phyloP scores from a whole-genome alignment of 176 grass and related monocot species.

The Chloris gayana region DNA sequence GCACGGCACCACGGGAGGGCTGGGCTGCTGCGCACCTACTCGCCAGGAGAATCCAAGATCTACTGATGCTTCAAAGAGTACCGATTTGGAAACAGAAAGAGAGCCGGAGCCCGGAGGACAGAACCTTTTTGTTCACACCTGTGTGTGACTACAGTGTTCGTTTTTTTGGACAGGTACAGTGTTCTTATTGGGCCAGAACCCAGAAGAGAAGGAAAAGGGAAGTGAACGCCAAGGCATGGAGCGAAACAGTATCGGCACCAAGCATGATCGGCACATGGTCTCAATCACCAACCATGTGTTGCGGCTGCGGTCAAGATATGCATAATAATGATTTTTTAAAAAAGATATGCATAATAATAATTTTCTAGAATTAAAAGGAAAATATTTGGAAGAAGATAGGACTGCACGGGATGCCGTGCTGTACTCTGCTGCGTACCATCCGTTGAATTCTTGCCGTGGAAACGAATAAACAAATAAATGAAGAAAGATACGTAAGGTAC shows the following conservation, averaged over 20 bases:
- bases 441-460: too few relatives aligned
- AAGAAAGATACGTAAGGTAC: too few relatives aligned
- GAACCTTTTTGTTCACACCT: slow-evolving; percentile 47
- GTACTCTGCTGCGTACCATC: too few relatives aligned
- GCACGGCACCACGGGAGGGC: slow-evolving; percentile 29
- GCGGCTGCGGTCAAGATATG: slow-evolving; percentile 4
- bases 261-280: slow-evolving; percentile 37
- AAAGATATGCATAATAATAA: slow-evolving; percentile 19
- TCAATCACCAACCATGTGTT: background rate
- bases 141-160: slow-evolving; percentile 23
- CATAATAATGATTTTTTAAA: too few relatives aligned
- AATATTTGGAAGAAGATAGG: too few relatives aligned
- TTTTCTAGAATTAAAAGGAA: too few relatives aligned
- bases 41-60: slow-evolving; percentile 54
- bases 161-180: too few relatives aligned
- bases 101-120: background rate
- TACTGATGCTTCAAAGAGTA: slow-evolving; percentile 16
- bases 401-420: too few relatives aligned
- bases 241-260: slow-evolving; percentile 29
- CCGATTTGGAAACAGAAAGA: background rate
- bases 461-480: too few relatives aligned
- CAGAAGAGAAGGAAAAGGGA: background rate
- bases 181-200: background rate
- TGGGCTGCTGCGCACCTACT: slow-evolving; percentile 35
- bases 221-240: slow-evolving; percentile 11